Conservation (phyloP, 2,329 filamentous ascomycete species). For the Fusarium bactridioides region DNA sequence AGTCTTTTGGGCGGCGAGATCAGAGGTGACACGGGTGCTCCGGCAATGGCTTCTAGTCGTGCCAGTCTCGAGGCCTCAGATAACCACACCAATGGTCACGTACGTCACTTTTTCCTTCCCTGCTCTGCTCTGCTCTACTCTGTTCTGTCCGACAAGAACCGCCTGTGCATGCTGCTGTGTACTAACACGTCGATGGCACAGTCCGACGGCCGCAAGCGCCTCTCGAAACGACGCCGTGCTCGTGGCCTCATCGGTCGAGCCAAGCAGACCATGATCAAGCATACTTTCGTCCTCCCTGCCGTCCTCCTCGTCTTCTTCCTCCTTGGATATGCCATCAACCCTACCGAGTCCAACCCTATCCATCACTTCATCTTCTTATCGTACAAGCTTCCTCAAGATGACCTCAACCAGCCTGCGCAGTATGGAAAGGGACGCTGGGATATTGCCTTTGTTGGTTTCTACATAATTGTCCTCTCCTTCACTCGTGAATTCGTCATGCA, state of each 20-base stretch:
- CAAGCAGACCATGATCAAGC: slow-evolving; percentile 65
- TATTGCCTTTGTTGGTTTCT: slow-evolving; percentile 87
- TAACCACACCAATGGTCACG: slow-evolving; percentile 18
- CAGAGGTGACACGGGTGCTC: slow-evolving; percentile 64
- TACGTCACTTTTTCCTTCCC: slow-evolving; percentile 7
- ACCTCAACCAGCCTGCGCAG: slow-evolving; percentile 61
- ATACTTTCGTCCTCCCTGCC: slow-evolving; percentile 72
- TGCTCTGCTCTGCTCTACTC: background rate
- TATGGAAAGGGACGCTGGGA: slow-evolving; percentile 93
- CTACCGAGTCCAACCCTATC: slow-evolving; percentile 79
- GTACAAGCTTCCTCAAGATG: slow-evolving; percentile 70
- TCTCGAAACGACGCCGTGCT: slow-evolving; percentile 64
- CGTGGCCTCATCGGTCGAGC: slow-evolving; percentile 56
- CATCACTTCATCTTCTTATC: slow-evolving; percentile 88
- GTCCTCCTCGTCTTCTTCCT: slow-evolving; percentile 71
- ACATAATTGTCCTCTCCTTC: slow-evolving; percentile 88
- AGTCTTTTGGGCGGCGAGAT: slow-evolving; percentile 63
- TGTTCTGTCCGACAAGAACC: background rate
- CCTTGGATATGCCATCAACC: slow-evolving; percentile 76
- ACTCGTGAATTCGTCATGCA: slow-evolving; percentile 98
- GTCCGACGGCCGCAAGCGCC: slow-evolving; percentile 50
- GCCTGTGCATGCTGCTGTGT: background rate
- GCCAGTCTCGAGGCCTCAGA: slow-evolving; percentile 51
- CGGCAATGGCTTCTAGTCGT: slow-evolving; percentile 61
- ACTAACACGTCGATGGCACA: slow-evolving; percentile 19